Conservation (phyloP, 257 asterid genomes). For the Solanum etuberosum region DNA sequence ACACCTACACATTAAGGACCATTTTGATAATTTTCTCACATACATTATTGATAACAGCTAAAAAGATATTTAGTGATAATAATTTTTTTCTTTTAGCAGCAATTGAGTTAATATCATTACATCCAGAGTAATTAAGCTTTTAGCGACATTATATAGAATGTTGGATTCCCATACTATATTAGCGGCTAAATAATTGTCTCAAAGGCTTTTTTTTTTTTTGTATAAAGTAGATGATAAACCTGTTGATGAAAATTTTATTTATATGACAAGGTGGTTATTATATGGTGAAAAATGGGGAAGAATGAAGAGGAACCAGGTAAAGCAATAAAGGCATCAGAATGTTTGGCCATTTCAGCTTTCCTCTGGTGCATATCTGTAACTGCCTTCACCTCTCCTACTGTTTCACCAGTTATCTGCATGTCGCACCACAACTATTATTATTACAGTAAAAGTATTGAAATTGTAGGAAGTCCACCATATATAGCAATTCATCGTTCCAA, state of each 20-base stretch:
- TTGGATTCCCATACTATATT: too few species aligned
- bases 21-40: background rate
- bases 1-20: background rate
- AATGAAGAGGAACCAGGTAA: slow-evolving; percentile 15
- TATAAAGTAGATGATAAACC: too few species aligned
- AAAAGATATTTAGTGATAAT: too few species aligned
- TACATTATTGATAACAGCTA: too few species aligned
- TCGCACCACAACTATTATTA: background rate
- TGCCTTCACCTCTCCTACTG: slow-evolving; percentile 40
- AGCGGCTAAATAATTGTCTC: too few species aligned
- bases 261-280: background rate
- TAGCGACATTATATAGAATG: too few species aligned
- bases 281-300: background rate
- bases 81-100: too few species aligned
- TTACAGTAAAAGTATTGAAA: background rate
- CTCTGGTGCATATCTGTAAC: slow-evolving; percentile 51
- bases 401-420: slow-evolving; percentile 40
- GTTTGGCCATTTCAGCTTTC: slow-evolving; percentile 54
- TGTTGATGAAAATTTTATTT: background rate
- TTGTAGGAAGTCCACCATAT: too few species aligned
- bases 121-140: rapidly evolving
- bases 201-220: too few species aligned
- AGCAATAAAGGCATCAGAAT: slow-evolving; percentile 50
- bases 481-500: too few species aligned
- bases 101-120: background rate